Evolutionary conservation across 2,329 filamentous ascomycete genomes (phyloP), one percentile per base, ranked within the genome.

Genomic region (Fusarium torreyae): DNA sequence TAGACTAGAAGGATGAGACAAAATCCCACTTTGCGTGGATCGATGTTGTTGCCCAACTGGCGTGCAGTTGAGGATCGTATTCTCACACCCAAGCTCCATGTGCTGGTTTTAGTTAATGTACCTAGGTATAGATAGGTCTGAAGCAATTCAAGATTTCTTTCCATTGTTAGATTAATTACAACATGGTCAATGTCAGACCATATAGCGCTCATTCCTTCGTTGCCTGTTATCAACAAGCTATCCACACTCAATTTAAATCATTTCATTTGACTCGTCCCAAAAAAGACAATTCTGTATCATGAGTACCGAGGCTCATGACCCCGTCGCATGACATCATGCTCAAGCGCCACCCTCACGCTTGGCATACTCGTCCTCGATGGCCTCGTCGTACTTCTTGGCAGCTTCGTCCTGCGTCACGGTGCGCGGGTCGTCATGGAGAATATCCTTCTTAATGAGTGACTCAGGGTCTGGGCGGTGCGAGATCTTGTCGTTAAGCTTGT

Each of bases 401-500:
- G 85, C 68, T 43, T 69, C 68, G 38, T 69, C 68, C 52, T 70
- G 68, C 10, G 54, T 26, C n/a, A 65, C 78, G n/a, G 82, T 83
- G 58, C 88, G 85, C 3, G 88, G 88, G 72, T 92, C 89, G 70
- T 91, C 88, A 61, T 88, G 89, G 69, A 98, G 82, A 57, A 98
- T 93, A 7, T 94, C 94, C 72, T 92, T 89, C 75, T 92, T 89
- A 60, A 97, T 85, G 67, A 97, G 83, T 51, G 91, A 86, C 70
- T 94, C 92, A 13, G 92, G 91, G 36, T 88, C 85, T 2, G 94
- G 94, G 20, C 94, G 87, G 74, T 91, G 87, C 75, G 91, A 88
- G 67, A 98, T 89, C 79, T 94, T 94, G 76, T 97, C 94, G 80
- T 97, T 96, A 66, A 98, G 86, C 57, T 87, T 91, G 79, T 97